Base-by-base conservation (phyloP, 1,139 yeast species). In the Saccharomyces hybrid region DNA sequence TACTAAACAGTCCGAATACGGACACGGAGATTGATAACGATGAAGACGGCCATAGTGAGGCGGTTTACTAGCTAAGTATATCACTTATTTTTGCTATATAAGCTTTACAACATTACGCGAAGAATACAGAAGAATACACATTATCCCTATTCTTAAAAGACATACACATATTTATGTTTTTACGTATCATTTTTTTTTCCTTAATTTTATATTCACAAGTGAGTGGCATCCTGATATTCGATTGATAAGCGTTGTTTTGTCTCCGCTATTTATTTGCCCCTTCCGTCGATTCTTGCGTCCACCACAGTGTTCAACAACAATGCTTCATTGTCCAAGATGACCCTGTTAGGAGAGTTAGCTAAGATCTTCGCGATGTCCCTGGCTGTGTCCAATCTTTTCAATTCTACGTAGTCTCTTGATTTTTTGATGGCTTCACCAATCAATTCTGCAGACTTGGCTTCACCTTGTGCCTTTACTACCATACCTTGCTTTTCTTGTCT, bases 381-480 rank as follows among this genome's bases (percentile, higher is more conserved):
- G 14, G 99, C 99, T 54, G 99, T 93, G 70, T 91, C 98, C 70
- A 93, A 82, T 75, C 97, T 85, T 80, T 91, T 93, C 73, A 93
- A 82, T 72, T 93, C 99, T 50, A 93, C 96, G 72, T 93, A 93
- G 73, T 93, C 98, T 73, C 80, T 87, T 29, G 95, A 87, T 75
- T 93, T 93, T 78, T 91, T 93, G 72, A 93, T 91, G 54, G 99
- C 99, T 62, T 93, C 99, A 81, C 99, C 99, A 75, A 93, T 89
- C 76, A 93, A 85, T 72, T 91, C 95, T 34, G 99, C 99, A 55
- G 97, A 88, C 70, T 88, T 85, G 62, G 99, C 99, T 75, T 93
- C 99, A 82, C 99, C 99, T 71, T 89, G 87, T 5, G 98, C 98
- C 72, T 87, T 89, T 56, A 93, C 97, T 62, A 93, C 95, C 76